Percentiles rank a stretch among this genome's conserved stretches.
These are phyloP conservation scores for Penicillium crustosum DNA, from an alignment of 2,329 filamentous ascomycete species.

Conservation along the genomic window DNA sequence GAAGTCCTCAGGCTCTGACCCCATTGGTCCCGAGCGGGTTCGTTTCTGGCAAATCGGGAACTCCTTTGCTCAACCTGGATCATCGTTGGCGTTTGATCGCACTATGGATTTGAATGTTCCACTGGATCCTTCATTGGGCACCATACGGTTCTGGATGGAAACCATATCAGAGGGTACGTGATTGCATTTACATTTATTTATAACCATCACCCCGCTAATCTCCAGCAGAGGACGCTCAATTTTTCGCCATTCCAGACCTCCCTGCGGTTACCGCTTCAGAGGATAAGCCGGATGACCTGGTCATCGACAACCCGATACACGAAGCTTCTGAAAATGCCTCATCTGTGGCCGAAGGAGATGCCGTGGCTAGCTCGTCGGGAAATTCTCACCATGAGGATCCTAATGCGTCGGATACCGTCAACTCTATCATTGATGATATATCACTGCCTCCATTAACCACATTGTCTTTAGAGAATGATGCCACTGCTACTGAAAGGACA, in stretches of 20 bases:
- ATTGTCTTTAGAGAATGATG: constrained; percentile 15
- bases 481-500: constrained; percentile 17
- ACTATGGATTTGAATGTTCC: constrained; percentile 34
- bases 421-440: neutral
- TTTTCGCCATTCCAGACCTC: constrained; percentile 40
- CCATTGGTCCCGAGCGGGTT: constrained; percentile 34
- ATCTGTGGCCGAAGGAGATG: constrained; percentile 21
- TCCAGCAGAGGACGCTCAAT: constrained; percentile 33
- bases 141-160: constrained; percentile 42
- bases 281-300: constrained; percentile 33
- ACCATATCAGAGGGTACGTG: constrained; percentile 38
- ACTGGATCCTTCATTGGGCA: constrained; percentile 29
- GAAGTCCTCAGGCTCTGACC: constrained; percentile 28
- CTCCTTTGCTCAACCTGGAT: constrained; percentile 32
- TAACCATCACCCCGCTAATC: constrained; percentile 7
- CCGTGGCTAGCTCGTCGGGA: constrained; percentile 32
- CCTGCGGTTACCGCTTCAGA: constrained; percentile 21
- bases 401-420: neutral
- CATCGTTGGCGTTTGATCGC: constrained; percentile 37
- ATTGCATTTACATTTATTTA: neutral
- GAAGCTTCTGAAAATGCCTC: constrained; percentile 25
- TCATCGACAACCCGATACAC: constrained; percentile 29
- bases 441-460: constrained; percentile 4
- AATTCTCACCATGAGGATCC: constrained; percentile 5
- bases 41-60: constrained; percentile 45